These are phyloP conservation scores for Hypoxylon sp. DNA, from an alignment of 2,329 filamentous ascomycete genomes.

Conservation along the genomic window DNA sequence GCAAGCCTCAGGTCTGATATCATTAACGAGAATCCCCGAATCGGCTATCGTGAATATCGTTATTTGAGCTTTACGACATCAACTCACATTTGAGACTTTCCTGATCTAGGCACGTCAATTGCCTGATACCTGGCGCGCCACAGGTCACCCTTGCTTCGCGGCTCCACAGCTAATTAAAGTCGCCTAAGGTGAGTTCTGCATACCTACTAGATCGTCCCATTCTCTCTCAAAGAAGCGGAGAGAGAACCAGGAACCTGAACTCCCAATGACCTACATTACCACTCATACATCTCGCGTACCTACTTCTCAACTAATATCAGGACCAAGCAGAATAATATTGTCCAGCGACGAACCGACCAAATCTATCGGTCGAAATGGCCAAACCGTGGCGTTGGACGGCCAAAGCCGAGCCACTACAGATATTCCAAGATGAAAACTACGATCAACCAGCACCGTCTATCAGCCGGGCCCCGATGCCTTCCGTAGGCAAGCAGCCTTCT, in stretches of 20 bases:
- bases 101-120: constrained; percentile 40
- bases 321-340: constrained; percentile 24
- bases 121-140: constrained; percentile 45
- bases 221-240: constrained; percentile 31
- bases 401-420: constrained; percentile 61
- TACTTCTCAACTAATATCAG: constrained; percentile 26
- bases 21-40: constrained; percentile 20
- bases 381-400: constrained; percentile 61
- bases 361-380: constrained; percentile 62
- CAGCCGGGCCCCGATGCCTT: constrained; percentile 68
- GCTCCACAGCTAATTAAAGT: constrained; percentile 52
- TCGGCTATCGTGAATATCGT: constrained; percentile 36
- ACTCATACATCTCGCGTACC: constrained; percentile 17
- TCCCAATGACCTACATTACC: constrained; percentile 31
- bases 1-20: constrained; percentile 18
- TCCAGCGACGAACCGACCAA: constrained; percentile 24
- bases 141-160: constrained; percentile 48
- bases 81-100: constrained; percentile 39
- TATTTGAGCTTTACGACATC: constrained; percentile 41
- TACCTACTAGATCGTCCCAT: constrained; percentile 43
- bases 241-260: constrained; percentile 23
- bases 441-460: constrained; percentile 61
- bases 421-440: constrained; percentile 65
- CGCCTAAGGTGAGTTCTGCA: constrained; percentile 45
- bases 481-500: constrained; percentile 56